phyloP scores from a whole-genome alignment of 1,139 yeast genomes.

The Pichia cactophila region DNA sequence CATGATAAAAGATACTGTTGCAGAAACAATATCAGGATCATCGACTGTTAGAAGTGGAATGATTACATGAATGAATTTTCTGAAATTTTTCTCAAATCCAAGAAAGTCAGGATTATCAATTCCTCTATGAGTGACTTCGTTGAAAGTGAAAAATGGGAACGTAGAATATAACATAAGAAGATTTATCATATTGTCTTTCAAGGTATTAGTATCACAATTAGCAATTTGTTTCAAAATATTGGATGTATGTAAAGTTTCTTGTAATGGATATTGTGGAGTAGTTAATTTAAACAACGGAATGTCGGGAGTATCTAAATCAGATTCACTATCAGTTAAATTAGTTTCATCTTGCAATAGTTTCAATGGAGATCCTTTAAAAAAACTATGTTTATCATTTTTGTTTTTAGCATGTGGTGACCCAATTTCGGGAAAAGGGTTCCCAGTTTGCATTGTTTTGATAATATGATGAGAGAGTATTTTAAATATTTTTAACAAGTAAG shows the following conservation, averaged over 20 bases:
- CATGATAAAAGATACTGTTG: slow-evolving; percentile 17
- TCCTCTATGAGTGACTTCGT: background rate
- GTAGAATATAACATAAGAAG: slow-evolving; percentile 18
- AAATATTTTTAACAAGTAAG: slow-evolving; percentile 11
- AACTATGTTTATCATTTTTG: background rate
- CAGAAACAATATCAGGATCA: slow-evolving; percentile 16
- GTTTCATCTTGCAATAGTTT: slow-evolving; percentile 1
- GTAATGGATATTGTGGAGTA: background rate
- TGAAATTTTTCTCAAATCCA: slow-evolving; percentile 17
- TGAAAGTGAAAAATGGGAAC: slow-evolving; percentile 14
- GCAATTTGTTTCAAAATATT: slow-evolving; percentile 1
- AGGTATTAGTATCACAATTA: background rate
- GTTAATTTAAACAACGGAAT: background rate
- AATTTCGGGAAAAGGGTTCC: background rate
- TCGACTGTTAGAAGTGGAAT: slow-evolving; percentile 15
- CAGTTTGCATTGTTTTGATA: background rate
- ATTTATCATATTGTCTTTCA: slow-evolving; percentile 17
- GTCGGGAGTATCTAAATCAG: background rate
- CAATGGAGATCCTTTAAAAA: slow-evolving; percentile 1
- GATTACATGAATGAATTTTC: slow-evolving; percentile 18
- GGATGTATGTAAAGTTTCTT: slow-evolving; percentile 1
- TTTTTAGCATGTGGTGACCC: background rate
- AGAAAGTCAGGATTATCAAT: slow-evolving; percentile 2
- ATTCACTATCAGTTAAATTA: background rate
- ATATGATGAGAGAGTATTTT: slow-evolving; percentile 3